Evolutionary conservation across 2,329 filamentous ascomycete species (phyloP), one percentile per base, ranked within the genome.

Genomic region (Tolypocladium nubicola): DNA sequence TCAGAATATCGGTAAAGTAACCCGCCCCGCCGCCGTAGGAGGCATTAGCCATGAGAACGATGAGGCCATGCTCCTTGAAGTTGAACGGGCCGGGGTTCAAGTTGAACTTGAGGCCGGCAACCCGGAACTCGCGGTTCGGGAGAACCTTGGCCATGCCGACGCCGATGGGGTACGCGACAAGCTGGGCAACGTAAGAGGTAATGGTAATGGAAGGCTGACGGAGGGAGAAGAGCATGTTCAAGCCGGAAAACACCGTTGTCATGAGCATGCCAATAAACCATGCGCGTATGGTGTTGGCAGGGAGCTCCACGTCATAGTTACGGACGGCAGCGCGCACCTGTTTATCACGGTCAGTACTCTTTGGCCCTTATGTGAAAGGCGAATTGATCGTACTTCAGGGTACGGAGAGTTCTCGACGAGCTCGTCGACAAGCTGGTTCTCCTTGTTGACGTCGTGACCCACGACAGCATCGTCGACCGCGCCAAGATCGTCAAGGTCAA

Each of bases 1-100:
- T 73, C 56, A 78, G 59, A 10, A 71, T 72, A 39, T 75, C 73
- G 10, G 72, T 76, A 45, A 69, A 70, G 60, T 75, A 75, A 10
- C 75, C 70, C 1, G 47, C 47, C 9, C 47, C 47, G 58, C 74
- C 74, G 16, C 72, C 73, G 58, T 79, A 78, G 6, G 74, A 75
- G 16, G 76, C 76, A 64, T 83, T 82, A 55, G 83, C 77, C 75
- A 79, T 79, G 63, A 79, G 74, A n/a, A 75, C 75, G 57, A 81
- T 74, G 38, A 81, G 67, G 65, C 76, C 75, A 65, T 81, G 79
- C 65, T 81, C 79, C 65, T 81, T 82, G 62, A 75, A 75, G 61
- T 73, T 78, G 64, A 81, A 81, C 0, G 73, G 73, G 1, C 77
- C 76, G 0, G 78, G 75, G 61, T 79, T 80, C 30, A 79, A 64